A percentile compares a stretch with the other conserved stretches of the same genome.
phyloP scores from a whole-genome alignment of 345 rosid genomes.

The Moricandia arvensis region DNA sequence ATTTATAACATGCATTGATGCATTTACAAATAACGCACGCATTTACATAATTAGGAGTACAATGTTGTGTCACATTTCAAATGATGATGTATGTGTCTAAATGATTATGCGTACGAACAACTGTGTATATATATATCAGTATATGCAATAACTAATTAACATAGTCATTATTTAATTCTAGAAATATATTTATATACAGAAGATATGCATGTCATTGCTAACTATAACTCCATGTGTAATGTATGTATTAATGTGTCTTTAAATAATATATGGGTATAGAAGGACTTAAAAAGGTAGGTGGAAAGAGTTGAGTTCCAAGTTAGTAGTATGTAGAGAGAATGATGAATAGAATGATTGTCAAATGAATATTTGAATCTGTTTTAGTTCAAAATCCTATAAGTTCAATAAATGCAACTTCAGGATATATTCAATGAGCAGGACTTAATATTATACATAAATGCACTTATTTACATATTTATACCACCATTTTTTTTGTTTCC shows the following conservation, averaged over 20 bases:
- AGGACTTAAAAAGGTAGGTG: conserved; percentile 26
- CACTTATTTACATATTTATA: not conserved
- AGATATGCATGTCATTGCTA: not conserved
- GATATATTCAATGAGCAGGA: conserved; percentile 39
- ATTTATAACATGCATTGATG: conserved; percentile 33
- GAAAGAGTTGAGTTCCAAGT: conserved; percentile 21
- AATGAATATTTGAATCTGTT: conserved; percentile 36
- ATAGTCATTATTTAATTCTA: not conserved
- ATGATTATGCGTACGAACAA: conserved; percentile 18
- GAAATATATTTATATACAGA: too few species aligned
- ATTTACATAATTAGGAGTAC: conserved; percentile 36
- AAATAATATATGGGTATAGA: conserved; percentile 4
- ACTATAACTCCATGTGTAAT: conserved; percentile 15
- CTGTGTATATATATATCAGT: not conserved
- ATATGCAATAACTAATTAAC: conserved; percentile 7
- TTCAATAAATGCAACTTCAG: conserved; percentile 61
- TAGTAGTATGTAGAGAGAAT: conserved; percentile 24
- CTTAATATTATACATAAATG: conserved; percentile 14
- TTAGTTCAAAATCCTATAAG: conserved; percentile 35
- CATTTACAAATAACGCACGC: conserved; percentile 23
- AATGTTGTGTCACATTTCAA: conserved; percentile 39
- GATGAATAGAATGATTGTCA: conserved; percentile 32
- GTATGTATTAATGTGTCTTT: not conserved
- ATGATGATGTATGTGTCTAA: conserved; percentile 27
- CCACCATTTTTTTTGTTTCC: conserved; percentile 3